phyloP scores from a whole-genome alignment of 768 basidiomycete species.

The Cystobasidium onofrii region DNA sequence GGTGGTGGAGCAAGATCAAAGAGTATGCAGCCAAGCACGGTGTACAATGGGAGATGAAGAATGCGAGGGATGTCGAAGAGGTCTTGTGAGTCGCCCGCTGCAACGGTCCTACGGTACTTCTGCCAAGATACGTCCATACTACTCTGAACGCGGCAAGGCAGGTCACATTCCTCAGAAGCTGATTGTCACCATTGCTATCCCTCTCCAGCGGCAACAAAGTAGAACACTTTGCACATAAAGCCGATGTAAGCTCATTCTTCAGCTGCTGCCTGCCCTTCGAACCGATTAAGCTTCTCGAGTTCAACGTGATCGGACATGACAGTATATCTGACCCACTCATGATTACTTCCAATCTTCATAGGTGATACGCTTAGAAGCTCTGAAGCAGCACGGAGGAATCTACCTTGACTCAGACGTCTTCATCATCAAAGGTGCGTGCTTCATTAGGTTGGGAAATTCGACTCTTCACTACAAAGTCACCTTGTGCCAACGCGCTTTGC shows the following conservation, averaged over 20 bases:
- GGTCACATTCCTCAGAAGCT: too few species aligned
- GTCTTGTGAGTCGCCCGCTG: conserved; percentile 11
- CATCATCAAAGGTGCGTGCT: conserved; percentile 37
- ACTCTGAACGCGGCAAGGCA: too few species aligned
- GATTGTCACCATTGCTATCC: too few species aligned
- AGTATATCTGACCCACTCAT: not conserved
- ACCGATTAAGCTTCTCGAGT: not conserved
- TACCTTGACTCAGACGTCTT: conserved; percentile 40
- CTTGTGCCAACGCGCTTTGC: not conserved
- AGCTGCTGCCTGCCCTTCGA: not conserved
- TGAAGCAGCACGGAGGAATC: conserved; percentile 37
- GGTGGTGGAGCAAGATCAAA: conserved; percentile 43
- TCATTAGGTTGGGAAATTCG: too few species aligned
- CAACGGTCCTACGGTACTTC: too few species aligned
- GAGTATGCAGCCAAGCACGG: conserved; percentile 35
- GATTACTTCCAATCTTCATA: not conserved
- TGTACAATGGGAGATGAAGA: conserved; percentile 23
- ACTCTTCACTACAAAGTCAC: too few species aligned
- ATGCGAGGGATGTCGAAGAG: conserved; percentile 21
- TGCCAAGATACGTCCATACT: too few species aligned
- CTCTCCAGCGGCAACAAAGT: conserved; percentile 31
- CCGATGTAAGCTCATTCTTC: conserved; percentile 33
- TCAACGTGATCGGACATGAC: not conserved
- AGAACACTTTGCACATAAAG: conserved; percentile 41
- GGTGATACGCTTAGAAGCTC: conserved; percentile 37